Evolutionary conservation across 2,329 filamentous ascomycete genomes (phyloP), one percentile per base, ranked within the genome.

Genomic region (Aplosporella prunicola): DNA sequence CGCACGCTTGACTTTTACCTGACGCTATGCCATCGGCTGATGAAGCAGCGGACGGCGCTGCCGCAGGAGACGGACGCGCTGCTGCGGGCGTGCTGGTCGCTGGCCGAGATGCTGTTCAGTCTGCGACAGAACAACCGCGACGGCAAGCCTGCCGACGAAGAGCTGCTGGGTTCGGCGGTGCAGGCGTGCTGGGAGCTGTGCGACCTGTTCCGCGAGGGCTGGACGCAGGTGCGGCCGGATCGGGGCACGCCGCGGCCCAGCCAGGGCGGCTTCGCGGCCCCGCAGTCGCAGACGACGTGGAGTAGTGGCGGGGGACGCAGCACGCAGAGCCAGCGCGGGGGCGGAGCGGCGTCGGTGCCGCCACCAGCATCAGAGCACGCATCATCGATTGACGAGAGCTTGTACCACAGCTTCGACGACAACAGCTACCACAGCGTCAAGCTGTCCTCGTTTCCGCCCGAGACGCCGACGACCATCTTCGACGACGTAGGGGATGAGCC

Each of bases 141-240:
- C 47, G 78, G 77, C 14, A 82, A 76, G 47, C 64, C 69, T 0
- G 69, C 82, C 1, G 85, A 93, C 46, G 85, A 89, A 52, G 88
- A 94, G 51, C 69, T 94, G 0, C 69, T 95, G 1, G 80, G 82
- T 5, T 91, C 85, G 1, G 86, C 88, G 1, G 82, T 94, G 0
- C 87, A 94, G 53, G 85, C 88, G 10, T 95, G 88, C 57, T 95
- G 86, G 86, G 87, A 94, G 47, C 72, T 95, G 5, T 93, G 86
- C 56, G 86, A 95, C 61, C 77, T 95, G 37, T 94, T 95, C 67
- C 75, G 86, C 32, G 83, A 91, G 62, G 86, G 86, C 13, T 94
- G 88, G 86, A 86, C 84, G 3, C 83, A 91, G 50, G 77, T 91
- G 31, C 76, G 86, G 36, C 86, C 88, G 4, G 87, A 94, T 43